Evolutionary conservation across 208 protist species (phyloP).

Genomic region (Strigomonas oncopelti): DNA sequence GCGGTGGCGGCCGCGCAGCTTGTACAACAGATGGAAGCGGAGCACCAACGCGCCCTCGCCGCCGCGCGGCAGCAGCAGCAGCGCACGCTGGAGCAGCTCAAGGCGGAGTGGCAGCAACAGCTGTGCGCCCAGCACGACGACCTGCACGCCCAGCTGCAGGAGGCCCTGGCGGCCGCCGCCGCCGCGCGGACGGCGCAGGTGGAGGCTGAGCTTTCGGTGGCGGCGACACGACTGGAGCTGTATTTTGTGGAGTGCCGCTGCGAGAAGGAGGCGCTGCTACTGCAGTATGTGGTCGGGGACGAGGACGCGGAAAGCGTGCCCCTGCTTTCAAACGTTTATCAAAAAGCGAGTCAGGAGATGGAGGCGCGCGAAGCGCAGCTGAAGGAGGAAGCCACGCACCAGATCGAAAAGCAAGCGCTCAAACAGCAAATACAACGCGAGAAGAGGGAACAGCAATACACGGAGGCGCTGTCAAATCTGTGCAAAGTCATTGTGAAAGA

Average conservation of each 20-base stretch:
- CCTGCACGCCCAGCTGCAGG: background rate
- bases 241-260: background rate
- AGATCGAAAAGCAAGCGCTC: background rate
- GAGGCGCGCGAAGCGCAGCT: too few relatives aligned
- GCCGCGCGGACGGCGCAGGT: background rate
- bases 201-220: background rate
- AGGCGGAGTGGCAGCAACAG: background rate
- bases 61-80: background rate
- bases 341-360: too few relatives aligned
- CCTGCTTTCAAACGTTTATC: too few relatives aligned
- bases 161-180: background rate
- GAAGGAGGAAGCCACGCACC: too few relatives aligned
- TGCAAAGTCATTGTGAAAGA: too few relatives aligned
- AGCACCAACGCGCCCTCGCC: background rate
- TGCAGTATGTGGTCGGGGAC: too few relatives aligned
- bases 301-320: too few relatives aligned
- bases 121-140: background rate
- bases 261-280: background rate
- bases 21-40: background rate
- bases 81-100: background rate
- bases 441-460: too few relatives aligned
- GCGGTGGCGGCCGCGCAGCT: background rate
- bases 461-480: too few relatives aligned
- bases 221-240: background rate
- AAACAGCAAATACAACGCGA: too few relatives aligned